Evolutionary conservation across 1,284 basidiomycete genomes (phyloP).

Genomic region (Cutaneotrichosporon sp.): DNA sequence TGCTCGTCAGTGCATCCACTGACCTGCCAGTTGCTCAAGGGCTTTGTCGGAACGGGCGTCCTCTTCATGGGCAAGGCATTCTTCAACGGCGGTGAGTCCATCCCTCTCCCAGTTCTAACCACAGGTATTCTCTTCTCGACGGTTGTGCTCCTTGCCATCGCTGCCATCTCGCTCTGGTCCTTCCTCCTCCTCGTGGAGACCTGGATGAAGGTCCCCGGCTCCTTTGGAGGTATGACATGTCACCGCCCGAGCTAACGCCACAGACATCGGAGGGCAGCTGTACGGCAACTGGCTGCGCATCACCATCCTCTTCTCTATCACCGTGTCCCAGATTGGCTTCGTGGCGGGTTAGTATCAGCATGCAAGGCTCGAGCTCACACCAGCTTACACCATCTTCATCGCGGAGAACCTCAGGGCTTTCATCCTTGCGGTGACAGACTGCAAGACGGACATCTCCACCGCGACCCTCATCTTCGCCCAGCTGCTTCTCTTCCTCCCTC

Average conservation of each 20-base stretch:
- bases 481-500: slow-evolving; percentile 80
- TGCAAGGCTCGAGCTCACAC: slow-evolving; percentile 19
- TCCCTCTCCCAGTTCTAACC: neutral
- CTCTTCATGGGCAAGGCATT: slow-evolving; percentile 97
- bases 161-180: slow-evolving; percentile 85
- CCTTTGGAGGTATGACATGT: slow-evolving; percentile 76
- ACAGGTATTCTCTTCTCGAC: slow-evolving; percentile 80
- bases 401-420: slow-evolving; percentile 90
- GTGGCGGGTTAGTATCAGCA: slow-evolving; percentile 39
- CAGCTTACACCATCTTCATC: slow-evolving; percentile 95
- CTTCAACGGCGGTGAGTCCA: slow-evolving; percentile 71
- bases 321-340: slow-evolving; percentile 78
- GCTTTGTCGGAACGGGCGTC: slow-evolving; percentile 95
- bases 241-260: neutral
- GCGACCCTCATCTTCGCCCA: slow-evolving; percentile 82
- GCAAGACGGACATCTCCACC: slow-evolving; percentile 68
- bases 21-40: slow-evolving; percentile 72
- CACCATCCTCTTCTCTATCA: slow-evolving; percentile 82
- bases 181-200: slow-evolving; percentile 90
- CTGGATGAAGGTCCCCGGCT: slow-evolving; percentile 85
- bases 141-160: slow-evolving; percentile 76
- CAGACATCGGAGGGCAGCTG: slow-evolving; percentile 86
- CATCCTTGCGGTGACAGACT: slow-evolving; percentile 79
- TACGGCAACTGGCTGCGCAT: slow-evolving; percentile 94
- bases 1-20: neutral